These are phyloP conservation scores for Corchorus olitorius DNA, from an alignment of 345 rosid genomes.

Conservation along the genomic window DNA sequence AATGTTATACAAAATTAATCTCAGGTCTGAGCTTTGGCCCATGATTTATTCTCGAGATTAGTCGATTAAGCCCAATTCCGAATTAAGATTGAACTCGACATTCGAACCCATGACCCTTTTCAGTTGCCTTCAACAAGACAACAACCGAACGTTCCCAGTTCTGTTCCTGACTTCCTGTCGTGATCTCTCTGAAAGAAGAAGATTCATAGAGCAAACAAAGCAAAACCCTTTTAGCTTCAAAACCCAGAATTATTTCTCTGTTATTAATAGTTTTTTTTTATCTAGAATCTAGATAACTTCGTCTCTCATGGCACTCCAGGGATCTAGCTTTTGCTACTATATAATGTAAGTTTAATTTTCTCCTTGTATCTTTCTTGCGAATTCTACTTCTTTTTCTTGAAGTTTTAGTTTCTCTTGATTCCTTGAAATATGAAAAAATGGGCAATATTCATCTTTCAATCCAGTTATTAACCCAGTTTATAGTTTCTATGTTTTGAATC, in stretches of 20 bases:
- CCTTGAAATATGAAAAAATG: background rate
- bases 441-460: background rate
- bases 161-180: background rate
- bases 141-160: background rate
- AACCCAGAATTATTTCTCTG: background rate
- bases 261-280: background rate
- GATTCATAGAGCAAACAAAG: too few species aligned
- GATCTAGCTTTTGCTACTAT: slow-evolving; percentile 6
- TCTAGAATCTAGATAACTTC: background rate
- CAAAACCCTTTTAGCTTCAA: background rate
- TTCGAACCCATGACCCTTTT: background rate
- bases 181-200: background rate
- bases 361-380: background rate
- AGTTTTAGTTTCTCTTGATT: background rate
- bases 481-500: background rate
- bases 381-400: background rate
- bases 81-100: background rate
- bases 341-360: background rate
- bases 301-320: slow-evolving; percentile 11
- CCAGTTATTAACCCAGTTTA: background rate
- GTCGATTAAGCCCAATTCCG: background rate
- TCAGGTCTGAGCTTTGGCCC: background rate
- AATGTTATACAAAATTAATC: background rate
- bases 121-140: background rate
- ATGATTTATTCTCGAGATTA: background rate